Evolutionary conservation across 2,329 filamentous ascomycete genomes (phyloP).

Genomic region (Paraconiothyrium brasiliense): DNA sequence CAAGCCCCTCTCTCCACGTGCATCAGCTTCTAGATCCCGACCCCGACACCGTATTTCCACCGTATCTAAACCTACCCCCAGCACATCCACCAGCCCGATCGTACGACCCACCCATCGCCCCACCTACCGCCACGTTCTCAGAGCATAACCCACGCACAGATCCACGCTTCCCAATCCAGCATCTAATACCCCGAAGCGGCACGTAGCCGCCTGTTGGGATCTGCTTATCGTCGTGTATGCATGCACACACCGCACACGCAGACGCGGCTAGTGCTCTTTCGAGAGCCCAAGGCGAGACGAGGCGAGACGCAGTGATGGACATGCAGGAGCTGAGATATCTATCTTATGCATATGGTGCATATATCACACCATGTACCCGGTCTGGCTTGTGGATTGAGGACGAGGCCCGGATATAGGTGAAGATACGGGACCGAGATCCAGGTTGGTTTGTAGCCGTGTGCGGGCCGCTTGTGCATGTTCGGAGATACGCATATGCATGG

Average conservation of each 20-base stretch:
- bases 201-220: neutral
- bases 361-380: neutral
- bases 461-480: neutral
- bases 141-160: neutral
- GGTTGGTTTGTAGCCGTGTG: neutral
- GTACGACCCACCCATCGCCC: neutral
- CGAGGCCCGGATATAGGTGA: neutral
- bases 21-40: no score
- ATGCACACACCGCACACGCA: neutral
- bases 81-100: neutral
- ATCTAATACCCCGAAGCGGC: slow-evolving; percentile 1
- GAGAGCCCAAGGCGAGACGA: neutral
- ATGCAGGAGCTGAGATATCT: no score
- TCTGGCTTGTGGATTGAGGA: neutral
- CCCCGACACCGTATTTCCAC: no score
- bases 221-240: neutral
- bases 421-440: neutral
- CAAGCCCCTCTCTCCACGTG: no score
- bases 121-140: neutral
- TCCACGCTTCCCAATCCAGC: neutral
- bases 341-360: neutral
- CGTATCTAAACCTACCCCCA: neutral
- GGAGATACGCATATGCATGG: no score
- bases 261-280: no score
- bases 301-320: neutral